Percentiles rank a stretch among this genome's conserved stretches.
phyloP scores from a whole-genome alignment of 2,329 filamentous ascomycete species.

The Dichotomopilus funicola region DNA sequence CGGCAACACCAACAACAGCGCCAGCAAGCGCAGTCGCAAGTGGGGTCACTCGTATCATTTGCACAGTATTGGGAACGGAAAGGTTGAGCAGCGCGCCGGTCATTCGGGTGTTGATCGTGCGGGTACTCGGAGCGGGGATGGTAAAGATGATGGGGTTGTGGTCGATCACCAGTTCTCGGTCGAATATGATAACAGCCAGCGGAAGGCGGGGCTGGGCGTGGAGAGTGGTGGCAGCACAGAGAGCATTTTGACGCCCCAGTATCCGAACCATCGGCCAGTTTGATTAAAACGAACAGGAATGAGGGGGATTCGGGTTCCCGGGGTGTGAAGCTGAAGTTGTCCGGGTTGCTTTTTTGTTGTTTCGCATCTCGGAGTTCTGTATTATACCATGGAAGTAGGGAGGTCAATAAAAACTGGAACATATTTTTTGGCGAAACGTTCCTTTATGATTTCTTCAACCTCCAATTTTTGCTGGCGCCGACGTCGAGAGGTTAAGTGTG shows the following conservation, averaged over 20 bases:
- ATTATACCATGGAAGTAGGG: too few relatives aligned
- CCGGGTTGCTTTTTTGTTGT: too few relatives aligned
- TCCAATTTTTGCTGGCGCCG: too few relatives aligned
- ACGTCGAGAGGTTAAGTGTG: too few relatives aligned
- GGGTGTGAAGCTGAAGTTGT: too few relatives aligned
- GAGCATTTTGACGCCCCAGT: constrained; percentile 1
- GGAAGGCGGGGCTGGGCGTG: not conserved
- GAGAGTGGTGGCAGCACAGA: not conserved
- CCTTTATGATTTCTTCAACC: too few relatives aligned
- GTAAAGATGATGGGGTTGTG: not conserved
- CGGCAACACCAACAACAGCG: not conserved
- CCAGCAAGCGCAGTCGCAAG: not conserved
- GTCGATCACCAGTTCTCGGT: constrained; percentile 3
- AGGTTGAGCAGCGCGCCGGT: not conserved
- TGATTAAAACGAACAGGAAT: not conserved
- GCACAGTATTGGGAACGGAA: constrained; percentile 14
- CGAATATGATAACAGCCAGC: not conserved
- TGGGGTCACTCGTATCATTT: constrained; percentile 16
- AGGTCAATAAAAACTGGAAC: too few relatives aligned
- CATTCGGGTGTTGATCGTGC: too few relatives aligned
- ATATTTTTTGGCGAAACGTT: too few relatives aligned
- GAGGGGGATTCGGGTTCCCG: too few relatives aligned
- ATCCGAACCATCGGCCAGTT: not conserved
- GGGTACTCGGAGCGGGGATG: not conserved
- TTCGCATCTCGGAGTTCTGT: too few relatives aligned